Evolutionary conservation across 352 stramenopile species (phyloP), one percentile per base, ranked within the genome.

Genomic region (Phytophthora cryptogea): DNA sequence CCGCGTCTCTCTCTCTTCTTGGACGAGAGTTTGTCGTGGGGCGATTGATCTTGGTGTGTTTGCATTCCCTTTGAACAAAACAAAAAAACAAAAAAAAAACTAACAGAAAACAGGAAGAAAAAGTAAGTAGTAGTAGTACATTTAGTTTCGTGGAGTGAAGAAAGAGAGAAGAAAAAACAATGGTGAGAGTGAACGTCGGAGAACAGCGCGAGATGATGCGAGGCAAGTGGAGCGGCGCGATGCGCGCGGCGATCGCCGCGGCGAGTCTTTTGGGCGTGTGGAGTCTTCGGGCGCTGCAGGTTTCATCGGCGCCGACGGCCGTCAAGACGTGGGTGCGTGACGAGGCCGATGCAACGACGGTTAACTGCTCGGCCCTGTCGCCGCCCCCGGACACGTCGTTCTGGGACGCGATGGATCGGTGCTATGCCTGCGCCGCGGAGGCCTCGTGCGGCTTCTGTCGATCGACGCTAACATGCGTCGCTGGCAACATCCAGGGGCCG

Each of bases 381-480:
- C 68, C 80, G 33, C 66, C 74, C 5, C 47, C 59, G 2, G 80
- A 86, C 47, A 54, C 55, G 45, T 68, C 76, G 56, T 91, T 82
- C 59, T 90, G 81, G 84, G 58, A 76, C 11, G 77, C 77, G 31
- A 86, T 88, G 76, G 70, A 72, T 23, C 60, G 67, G n/a, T 98
- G 92, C 72, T 70, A 72, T 17, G 52, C 63, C 13, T 98, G 92
- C 51, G 60, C 90, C 31, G 55, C 66, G 7, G 71, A 80, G 40
- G 54, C 67, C 9, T 71, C 75, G 10, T 98, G 92, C 51, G 93
- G 93, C 3, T 98, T 91, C 55, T 98, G 93, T 59, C 70, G 91
- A 44, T 96, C 89, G 46, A 97, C 90, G n/a, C 78, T 98, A 62
- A 83, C 70, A 53, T 98, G 93, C 63, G 59, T 88, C 20, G 59